phyloP scores from a whole-genome alignment of 1,284 basidiomycete species.

The Leccinum griseonigrum region DNA sequence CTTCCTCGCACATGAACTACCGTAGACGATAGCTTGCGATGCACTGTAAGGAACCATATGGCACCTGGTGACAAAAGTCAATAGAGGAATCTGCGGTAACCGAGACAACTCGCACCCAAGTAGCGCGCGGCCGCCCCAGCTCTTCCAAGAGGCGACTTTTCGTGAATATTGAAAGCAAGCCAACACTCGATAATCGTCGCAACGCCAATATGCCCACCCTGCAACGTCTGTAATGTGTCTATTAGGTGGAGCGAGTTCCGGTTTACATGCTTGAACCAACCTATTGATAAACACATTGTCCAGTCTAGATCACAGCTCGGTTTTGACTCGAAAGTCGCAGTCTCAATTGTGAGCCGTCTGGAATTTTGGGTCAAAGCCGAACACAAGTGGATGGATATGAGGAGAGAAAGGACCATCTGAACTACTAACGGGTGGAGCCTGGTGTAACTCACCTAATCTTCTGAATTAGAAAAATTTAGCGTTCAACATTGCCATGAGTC shows the following conservation, averaged over 20 bases:
- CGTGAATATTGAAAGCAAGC: background rate
- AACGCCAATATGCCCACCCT: background rate
- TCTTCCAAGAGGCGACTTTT: background rate
- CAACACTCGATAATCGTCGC: background rate
- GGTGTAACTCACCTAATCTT: background rate
- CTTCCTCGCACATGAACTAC: background rate
- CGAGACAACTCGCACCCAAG: slow-evolving; percentile 60
- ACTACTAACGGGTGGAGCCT: background rate
- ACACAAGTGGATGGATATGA: background rate
- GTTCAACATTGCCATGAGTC: background rate
- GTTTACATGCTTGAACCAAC: slow-evolving; percentile 5
- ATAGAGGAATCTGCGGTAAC: background rate
- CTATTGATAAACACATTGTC: slow-evolving; percentile 1
- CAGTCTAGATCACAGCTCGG: background rate
- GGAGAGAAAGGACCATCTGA: background rate
- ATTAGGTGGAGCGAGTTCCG: slow-evolving; percentile 9
- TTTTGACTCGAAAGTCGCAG: background rate
- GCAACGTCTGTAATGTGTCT: background rate
- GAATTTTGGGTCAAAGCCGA: background rate
- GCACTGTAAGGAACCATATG: slow-evolving; percentile 63
- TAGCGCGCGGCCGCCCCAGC: slow-evolving; percentile 77
- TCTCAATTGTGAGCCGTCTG: background rate
- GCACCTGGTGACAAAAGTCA: slow-evolving; percentile 45
- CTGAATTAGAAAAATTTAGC: slow-evolving; percentile 3
- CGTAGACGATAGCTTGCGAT: slow-evolving; percentile 13